These are phyloP conservation scores for Suillus placidus DNA, from an alignment of 768 basidiomycete species.

Conservation along the genomic window DNA sequence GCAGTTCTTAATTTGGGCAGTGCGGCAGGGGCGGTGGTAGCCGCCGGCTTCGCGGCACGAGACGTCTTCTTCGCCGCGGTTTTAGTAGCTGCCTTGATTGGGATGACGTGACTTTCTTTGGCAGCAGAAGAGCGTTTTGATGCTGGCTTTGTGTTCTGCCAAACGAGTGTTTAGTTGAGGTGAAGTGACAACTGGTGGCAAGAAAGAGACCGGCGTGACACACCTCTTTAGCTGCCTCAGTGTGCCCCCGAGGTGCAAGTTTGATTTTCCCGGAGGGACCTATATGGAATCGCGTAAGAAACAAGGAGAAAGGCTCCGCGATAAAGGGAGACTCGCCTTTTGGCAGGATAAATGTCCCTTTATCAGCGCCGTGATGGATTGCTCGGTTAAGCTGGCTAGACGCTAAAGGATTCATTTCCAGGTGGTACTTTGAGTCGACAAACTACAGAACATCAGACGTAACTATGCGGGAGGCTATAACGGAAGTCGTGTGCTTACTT, in stretches of 20 bases:
- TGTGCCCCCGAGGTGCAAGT: conserved; percentile 20
- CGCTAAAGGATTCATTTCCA: conserved; percentile 48
- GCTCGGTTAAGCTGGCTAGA: conserved; percentile 53
- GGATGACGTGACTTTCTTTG: not conserved
- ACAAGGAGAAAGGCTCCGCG: not conserved
- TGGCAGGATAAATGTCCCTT: conserved; percentile 56
- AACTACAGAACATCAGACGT: conserved; percentile 36
- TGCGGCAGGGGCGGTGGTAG: conserved; percentile 2
- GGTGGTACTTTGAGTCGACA: conserved; percentile 56
- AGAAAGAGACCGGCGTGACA: not conserved
- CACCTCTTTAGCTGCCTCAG: conserved; percentile 22
- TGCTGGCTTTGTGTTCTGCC: conserved; percentile 19
- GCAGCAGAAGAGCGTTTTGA: conserved; percentile 2
- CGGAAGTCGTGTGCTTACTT: conserved; percentile 51
- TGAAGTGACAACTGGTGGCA: not conserved
- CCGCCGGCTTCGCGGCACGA: not conserved
- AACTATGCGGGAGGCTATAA: not conserved
- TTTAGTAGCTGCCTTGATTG: conserved; percentile 6
- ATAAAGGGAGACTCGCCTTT: conserved; percentile 40
- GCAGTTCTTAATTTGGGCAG: conserved; percentile 8
- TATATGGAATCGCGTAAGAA: conserved; percentile 4
- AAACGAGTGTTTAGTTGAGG: not conserved
- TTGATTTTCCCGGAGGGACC: conserved; percentile 33
- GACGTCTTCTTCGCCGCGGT: conserved; percentile 9
- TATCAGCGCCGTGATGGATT: conserved; percentile 54